These are phyloP conservation scores for Podospora bellae-mahoneyi DNA, from an alignment of 495 filamentous ascomycete species.

Conservation along the genomic window DNA sequence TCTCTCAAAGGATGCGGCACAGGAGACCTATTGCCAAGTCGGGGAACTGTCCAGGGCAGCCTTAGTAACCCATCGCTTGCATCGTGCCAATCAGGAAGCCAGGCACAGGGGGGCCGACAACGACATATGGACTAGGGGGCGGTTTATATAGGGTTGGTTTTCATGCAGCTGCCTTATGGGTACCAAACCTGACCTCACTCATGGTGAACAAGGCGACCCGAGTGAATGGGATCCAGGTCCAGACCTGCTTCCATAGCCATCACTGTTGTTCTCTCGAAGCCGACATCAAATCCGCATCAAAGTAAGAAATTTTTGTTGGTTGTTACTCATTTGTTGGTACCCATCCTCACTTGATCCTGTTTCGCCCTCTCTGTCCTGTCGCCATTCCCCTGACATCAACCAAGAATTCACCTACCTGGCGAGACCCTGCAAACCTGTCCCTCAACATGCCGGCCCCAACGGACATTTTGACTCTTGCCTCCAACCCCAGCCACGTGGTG, in stretches of 20 bases:
- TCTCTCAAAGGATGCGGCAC: not conserved
- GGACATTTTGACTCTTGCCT: not conserved
- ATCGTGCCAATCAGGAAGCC: not conserved
- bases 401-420: not conserved
- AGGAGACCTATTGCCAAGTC: not conserved
- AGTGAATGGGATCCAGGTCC: not conserved
- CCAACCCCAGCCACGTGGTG: not conserved
- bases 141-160: not conserved
- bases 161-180: not conserved
- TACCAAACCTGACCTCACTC: not conserved
- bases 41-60: not conserved
- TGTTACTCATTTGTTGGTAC: too few species aligned
- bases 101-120: not conserved
- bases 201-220: not conserved
- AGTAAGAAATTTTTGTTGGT: too few species aligned
- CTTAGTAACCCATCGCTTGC: slow-evolving; percentile 1
- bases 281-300: too few species aligned
- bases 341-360: too few species aligned
- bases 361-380: too few species aligned
- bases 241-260: too few species aligned
- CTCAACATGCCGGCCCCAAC: not conserved
- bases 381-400: not conserved
- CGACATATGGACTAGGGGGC: not conserved
- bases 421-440: not conserved
- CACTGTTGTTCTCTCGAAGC: too few species aligned